These are phyloP conservation scores for Posidonia australis DNA, from an alignment of 106 monocot genomes.

Conservation along the genomic window DNA sequence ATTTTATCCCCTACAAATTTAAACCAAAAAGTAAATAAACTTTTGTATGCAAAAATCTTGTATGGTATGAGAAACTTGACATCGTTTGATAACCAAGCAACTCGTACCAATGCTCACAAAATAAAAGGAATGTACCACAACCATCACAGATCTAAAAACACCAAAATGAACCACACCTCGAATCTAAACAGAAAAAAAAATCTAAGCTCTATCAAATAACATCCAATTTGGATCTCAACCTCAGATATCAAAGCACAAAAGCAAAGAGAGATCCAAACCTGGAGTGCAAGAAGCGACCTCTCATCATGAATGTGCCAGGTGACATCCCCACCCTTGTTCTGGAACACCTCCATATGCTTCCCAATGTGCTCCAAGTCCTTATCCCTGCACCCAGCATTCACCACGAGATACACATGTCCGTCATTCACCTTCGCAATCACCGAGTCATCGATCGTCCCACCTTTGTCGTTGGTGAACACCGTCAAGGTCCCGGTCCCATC, in stretches of 20 bases:
- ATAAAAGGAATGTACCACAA: too few species aligned
- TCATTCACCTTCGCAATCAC: conserved; percentile 80
- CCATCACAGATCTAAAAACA: too few species aligned
- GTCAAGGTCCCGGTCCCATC: conserved; percentile 79
- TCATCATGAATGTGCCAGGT: conserved; percentile 86
- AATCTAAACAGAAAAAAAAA: background rate
- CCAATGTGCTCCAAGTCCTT: conserved; percentile 93
- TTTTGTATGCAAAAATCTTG: too few species aligned
- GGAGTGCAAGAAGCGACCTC: conserved; percentile 81
- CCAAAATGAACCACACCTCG: too few species aligned
- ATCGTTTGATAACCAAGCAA: too few species aligned
- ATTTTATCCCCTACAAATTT: too few species aligned
- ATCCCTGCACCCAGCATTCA: conserved; percentile 91
- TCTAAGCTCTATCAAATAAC: background rate
- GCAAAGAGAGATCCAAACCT: conserved; percentile 33
- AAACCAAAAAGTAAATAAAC: too few species aligned
- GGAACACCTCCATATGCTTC: conserved; percentile 77
- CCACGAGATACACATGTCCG: conserved; percentile 73
- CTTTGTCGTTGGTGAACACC: conserved; percentile 88
- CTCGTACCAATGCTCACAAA: too few species aligned
- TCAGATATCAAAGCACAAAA: background rate
- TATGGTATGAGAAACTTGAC: too few species aligned
- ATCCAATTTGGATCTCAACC: background rate
- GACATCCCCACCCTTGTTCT: conserved; percentile 68
- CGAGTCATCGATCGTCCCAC: conserved; percentile 90